phyloP scores from a whole-genome alignment of 352 stramenopile genomes.

The Globisporangium apiculatum region DNA sequence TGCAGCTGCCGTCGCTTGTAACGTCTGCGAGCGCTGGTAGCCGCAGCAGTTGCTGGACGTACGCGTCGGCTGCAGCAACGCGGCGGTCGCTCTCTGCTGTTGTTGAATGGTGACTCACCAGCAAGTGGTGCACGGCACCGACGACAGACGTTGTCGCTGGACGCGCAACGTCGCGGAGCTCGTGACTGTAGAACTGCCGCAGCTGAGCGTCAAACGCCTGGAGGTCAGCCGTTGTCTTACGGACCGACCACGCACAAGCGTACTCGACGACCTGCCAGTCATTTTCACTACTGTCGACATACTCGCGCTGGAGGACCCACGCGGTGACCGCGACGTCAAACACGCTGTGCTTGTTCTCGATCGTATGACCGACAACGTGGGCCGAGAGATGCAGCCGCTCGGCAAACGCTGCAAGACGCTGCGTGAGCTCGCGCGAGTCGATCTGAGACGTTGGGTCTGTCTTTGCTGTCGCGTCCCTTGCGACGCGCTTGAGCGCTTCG shows the following conservation, averaged over 20 bases:
- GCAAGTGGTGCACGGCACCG: slow-evolving; percentile 17
- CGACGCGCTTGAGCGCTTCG: slow-evolving; percentile 19
- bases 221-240: slow-evolving; percentile 40
- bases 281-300: slow-evolving; percentile 9
- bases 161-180: slow-evolving; percentile 44
- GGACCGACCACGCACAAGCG: slow-evolving; percentile 39
- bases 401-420: slow-evolving; percentile 32
- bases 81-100: slow-evolving; percentile 30
- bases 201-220: slow-evolving; percentile 46
- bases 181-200: slow-evolving; percentile 29
- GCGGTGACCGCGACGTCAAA: slow-evolving; percentile 51
- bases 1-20: slow-evolving; percentile 40
- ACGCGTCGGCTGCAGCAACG: slow-evolving; percentile 31
- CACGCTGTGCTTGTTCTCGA: slow-evolving; percentile 19
- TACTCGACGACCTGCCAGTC: slow-evolving; percentile 65
- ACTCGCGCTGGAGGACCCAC: slow-evolving; percentile 59
- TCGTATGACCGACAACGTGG: slow-evolving; percentile 23
- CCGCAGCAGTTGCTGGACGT: slow-evolving; percentile 42
- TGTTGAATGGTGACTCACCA: slow-evolving; percentile 12
- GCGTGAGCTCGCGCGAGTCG: slow-evolving; percentile 31
- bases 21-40: slow-evolving; percentile 47
- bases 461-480: slow-evolving; percentile 2
- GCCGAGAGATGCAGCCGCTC: slow-evolving; percentile 46
- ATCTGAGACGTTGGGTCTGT: slow-evolving; percentile 4
- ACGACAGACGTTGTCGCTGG: slow-evolving; percentile 18